Conservation (phyloP, 306 rosid genomes). For the Trifolium fragiferum region DNA sequence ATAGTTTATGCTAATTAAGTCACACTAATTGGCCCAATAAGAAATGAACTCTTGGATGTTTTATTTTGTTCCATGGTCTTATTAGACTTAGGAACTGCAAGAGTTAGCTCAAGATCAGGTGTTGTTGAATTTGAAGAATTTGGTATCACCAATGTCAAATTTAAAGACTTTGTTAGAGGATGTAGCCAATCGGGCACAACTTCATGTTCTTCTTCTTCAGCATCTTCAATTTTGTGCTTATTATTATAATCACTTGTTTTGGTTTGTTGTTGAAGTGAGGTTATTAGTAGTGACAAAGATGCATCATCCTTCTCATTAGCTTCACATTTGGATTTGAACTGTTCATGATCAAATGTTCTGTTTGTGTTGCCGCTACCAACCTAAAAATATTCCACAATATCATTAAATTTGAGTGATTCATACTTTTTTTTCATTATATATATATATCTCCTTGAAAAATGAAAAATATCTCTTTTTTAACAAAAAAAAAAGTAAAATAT, state of each 20-base stretch:
- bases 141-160: slow-evolving; percentile 20
- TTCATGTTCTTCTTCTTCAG: slow-evolving; percentile 25
- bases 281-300: slow-evolving; percentile 43
- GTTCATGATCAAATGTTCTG: background rate
- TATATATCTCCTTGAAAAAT: background rate
- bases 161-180: slow-evolving; percentile 38
- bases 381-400: slow-evolving; percentile 24
- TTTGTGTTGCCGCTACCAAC: slow-evolving; percentile 52
- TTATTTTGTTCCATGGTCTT: slow-evolving; percentile 48
- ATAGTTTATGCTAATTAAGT: slow-evolving; percentile 39
- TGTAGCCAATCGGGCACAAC: slow-evolving; percentile 47
- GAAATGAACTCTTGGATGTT: slow-evolving; percentile 39
- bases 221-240: slow-evolving; percentile 32
- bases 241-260: slow-evolving; percentile 37
- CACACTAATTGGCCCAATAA: slow-evolving; percentile 39
- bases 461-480: background rate
- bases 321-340: slow-evolving; percentile 32
- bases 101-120: slow-evolving; percentile 75
- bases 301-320: slow-evolving; percentile 26
- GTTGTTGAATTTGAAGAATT: slow-evolving; percentile 27
- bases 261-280: slow-evolving; percentile 34
- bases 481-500: background rate
- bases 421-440: background rate
- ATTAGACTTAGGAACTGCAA: slow-evolving; percentile 55
- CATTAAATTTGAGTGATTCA: background rate